phyloP scores from a whole-genome alignment of 1,284 basidiomycete species.

The Ustilago trichophora region DNA sequence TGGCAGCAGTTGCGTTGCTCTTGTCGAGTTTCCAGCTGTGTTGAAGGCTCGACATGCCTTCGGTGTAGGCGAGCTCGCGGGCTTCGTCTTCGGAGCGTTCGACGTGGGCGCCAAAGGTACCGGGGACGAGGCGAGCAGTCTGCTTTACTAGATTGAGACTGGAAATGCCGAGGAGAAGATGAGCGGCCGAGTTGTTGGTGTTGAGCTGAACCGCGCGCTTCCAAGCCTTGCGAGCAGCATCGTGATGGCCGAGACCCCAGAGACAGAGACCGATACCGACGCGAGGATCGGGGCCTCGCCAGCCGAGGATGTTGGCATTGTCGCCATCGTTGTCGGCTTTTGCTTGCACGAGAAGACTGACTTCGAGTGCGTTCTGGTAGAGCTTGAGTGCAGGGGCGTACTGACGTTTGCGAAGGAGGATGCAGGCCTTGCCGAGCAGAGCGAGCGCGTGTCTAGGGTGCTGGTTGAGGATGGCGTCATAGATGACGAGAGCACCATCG shows the following conservation, averaged over 20 bases:
- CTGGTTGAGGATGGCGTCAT: constrained; percentile 49
- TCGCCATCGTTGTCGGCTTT: constrained; percentile 38
- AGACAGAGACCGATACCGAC: constrained; percentile 64
- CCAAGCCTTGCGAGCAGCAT: constrained; percentile 63
- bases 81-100: constrained; percentile 55
- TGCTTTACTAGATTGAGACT: constrained; percentile 58
- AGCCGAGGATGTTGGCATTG: constrained; percentile 28
- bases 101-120: constrained; percentile 53
- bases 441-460: constrained; percentile 54
- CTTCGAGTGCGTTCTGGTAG: constrained; percentile 60
- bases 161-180: constrained; percentile 61
- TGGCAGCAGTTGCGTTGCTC: constrained; percentile 60
- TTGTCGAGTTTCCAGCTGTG: constrained; percentile 63
- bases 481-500: constrained; percentile 41
- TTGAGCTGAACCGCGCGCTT: constrained; percentile 55
- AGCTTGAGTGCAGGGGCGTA: constrained; percentile 54
- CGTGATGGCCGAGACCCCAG: constrained; percentile 56
- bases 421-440: constrained; percentile 61
- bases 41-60: constrained; percentile 58
- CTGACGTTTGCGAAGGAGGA: constrained; percentile 55
- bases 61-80: constrained; percentile 56
- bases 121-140: constrained; percentile 41
- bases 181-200: constrained; percentile 41
- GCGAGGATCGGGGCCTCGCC: constrained; percentile 62
- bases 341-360: constrained; percentile 48